Percentiles rank a stretch among this genome's conserved stretches.
Conservation (phyloP, 805 yeast genomes). For the Candida argentea region DNA sequence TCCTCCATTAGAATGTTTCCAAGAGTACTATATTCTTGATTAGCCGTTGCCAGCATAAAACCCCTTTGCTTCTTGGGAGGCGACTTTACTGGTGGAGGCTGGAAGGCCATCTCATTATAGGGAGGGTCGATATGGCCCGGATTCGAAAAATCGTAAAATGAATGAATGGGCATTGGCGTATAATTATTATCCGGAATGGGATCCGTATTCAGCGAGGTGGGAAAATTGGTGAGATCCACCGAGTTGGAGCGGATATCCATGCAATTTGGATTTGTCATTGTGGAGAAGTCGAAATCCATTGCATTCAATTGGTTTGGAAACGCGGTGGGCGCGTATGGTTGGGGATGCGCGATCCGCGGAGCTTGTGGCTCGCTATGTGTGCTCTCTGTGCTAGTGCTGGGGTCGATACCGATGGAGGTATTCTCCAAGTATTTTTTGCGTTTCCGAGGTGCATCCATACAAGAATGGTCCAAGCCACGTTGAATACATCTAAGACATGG, state of each 20-base stretch:
- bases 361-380: background rate
- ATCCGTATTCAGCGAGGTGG: no score
- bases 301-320: no score
- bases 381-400: background rate
- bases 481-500: conserved; percentile 75
- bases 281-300: no score
- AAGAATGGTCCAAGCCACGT: conserved; percentile 56
- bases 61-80: no score
- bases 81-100: background rate
- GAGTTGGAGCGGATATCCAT: conserved; percentile 1
- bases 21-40: conserved; percentile 59
- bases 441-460: conserved; percentile 87
- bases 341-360: conserved; percentile 1
- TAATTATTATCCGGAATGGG: background rate
- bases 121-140: background rate
- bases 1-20: conserved; percentile 53
- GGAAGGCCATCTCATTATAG: background rate
- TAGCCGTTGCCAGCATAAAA: conserved; percentile 70
- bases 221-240: no score
- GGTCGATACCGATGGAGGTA: no score
- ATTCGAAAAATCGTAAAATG: no score
- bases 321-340: conserved; percentile 1
- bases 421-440: conserved; percentile 71
- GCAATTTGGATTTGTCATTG: conserved; percentile 1
- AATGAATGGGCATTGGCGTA: no score